Conservation (phyloP, 202 grass and related monocot species). For the Zizania palustris region DNA sequence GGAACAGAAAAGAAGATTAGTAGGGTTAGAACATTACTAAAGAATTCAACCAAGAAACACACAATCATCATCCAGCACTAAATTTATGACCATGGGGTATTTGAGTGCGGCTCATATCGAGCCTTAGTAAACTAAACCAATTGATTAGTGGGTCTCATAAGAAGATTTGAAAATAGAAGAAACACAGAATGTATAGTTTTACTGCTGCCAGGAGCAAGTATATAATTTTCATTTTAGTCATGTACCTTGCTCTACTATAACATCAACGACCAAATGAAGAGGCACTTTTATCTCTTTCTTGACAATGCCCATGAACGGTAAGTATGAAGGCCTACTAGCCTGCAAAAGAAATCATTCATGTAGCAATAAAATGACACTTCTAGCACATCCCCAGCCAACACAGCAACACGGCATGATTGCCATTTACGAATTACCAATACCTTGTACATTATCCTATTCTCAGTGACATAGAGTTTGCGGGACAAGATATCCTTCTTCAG, state of each 20-base stretch:
- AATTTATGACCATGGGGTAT: too few relatives aligned
- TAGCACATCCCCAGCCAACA: neutral
- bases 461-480: constrained; percentile 51
- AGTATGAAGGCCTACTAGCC: constrained; percentile 56
- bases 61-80: too few relatives aligned
- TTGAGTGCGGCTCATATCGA: too few relatives aligned
- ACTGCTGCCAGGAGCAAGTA: too few relatives aligned
- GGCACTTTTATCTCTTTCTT: constrained; percentile 62
- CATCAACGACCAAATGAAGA: constrained; percentile 64
- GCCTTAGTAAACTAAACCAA: neutral
- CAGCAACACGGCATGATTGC: neutral
- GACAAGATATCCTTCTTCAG: constrained; percentile 65
- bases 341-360: constrained; percentile 21
- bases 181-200: neutral
- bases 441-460: constrained; percentile 61
- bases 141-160: neutral
- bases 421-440: constrained; percentile 27
- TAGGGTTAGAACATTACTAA: too few relatives aligned
- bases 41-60: too few relatives aligned
- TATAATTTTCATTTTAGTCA: neutral
- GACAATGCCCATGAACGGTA: constrained; percentile 51
- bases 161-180: constrained; percentile 1
- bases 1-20: too few relatives aligned
- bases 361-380: neutral
- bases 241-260: constrained; percentile 72